A percentile compares a stretch with the other conserved stretches of the same genome.
Conservation (phyloP, 176 grass and related monocot species). For the Carex cristatella region DNA sequence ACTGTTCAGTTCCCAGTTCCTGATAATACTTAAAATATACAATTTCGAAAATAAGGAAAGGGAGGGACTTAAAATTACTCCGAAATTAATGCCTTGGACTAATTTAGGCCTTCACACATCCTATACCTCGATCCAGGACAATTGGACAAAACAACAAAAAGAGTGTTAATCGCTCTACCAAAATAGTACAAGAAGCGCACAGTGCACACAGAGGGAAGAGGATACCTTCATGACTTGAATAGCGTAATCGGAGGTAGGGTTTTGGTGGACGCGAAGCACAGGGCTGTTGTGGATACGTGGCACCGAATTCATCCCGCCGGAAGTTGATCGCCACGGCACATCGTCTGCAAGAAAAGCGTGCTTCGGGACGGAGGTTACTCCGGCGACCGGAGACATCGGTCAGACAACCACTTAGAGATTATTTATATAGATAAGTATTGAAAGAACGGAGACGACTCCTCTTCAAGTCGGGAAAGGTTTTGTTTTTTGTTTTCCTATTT, state of each 20-base stretch:
- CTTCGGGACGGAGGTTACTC: constrained; percentile 39
- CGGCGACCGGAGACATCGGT: constrained; percentile 33
- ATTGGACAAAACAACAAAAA: not conserved
- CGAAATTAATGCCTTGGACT: not conserved
- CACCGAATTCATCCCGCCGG: constrained; percentile 46
- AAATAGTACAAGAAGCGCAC: not conserved
- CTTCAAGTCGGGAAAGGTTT: not conserved
- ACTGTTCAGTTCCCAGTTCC: not conserved
- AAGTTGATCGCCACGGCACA: constrained; percentile 69
- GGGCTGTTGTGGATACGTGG: constrained; percentile 78
- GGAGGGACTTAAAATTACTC: not conserved
- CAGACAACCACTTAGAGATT: constrained; percentile 11
- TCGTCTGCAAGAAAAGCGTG: constrained; percentile 68
- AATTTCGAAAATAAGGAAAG: not conserved
- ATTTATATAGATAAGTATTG: constrained; percentile 6
- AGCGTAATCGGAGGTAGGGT: constrained; percentile 57
- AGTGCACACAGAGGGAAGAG: not conserved
- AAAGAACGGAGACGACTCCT: not conserved
- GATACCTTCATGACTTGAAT: constrained; percentile 90
- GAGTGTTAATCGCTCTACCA: not conserved
- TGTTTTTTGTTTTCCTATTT: not conserved
- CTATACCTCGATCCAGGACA: not conserved
- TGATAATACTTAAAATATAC: not conserved
- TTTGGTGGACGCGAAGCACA: constrained; percentile 56
- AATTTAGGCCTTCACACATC: not conserved